These are phyloP conservation scores for Neopestalotiopsis rosae DNA, from an alignment of 2,329 filamentous ascomycete species.

Conservation along the genomic window DNA sequence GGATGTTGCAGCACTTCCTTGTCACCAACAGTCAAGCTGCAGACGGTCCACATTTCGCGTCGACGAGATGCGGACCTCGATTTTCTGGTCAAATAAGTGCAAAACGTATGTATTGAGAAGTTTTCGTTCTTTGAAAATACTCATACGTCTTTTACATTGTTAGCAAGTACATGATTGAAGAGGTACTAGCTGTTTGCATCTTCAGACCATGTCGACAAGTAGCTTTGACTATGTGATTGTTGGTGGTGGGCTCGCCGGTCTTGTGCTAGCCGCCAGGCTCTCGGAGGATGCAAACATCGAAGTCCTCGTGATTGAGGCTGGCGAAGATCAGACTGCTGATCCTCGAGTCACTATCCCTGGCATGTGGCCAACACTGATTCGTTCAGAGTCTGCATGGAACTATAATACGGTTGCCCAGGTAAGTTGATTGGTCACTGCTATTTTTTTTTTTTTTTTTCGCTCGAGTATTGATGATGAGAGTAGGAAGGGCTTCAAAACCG, in stretches of 20 bases:
- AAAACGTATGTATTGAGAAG: no score
- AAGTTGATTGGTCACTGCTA: not conserved
- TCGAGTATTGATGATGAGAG: not conserved
- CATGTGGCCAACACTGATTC: conserved; percentile 17
- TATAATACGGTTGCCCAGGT: conserved; percentile 24
- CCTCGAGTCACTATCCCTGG: conserved; percentile 18
- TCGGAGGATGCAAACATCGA: not conserved
- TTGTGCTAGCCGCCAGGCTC: not conserved
- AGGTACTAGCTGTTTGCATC: not conserved
- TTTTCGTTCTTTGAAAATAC: not conserved
- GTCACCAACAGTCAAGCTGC: not conserved
- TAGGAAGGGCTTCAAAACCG: conserved; percentile 18
- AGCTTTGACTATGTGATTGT: conserved; percentile 13
- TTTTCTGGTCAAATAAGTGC: not conserved
- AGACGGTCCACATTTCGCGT: not conserved
- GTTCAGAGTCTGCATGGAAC: conserved; percentile 19
- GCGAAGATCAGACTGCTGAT: conserved; percentile 1
- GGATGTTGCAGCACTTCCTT: not conserved
- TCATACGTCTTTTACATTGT: not conserved
- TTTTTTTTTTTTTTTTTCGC: not conserved
- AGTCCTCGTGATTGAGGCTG: conserved; percentile 10
- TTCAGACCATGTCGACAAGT: not conserved
- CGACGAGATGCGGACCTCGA: not conserved
- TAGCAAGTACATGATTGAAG: not conserved
- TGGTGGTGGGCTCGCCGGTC: not conserved